Base-by-base conservation (phyloP, 2,329 filamentous ascomycete species). In the Botrytis galanthina region DNA sequence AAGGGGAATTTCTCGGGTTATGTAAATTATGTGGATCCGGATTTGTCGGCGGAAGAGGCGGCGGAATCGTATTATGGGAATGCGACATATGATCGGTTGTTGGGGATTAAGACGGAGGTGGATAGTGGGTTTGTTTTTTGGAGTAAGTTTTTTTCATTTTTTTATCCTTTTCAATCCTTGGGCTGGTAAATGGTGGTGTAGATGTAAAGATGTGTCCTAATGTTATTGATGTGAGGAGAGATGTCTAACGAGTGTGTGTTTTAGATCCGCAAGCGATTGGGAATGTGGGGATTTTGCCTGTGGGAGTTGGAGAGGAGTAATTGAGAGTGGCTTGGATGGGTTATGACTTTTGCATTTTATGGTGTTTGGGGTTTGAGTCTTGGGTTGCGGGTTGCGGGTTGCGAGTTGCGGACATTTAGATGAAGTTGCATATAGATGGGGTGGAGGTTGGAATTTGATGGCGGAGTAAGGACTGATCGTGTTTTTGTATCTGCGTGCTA, bases 11-110 rank as follows among this genome's bases (percentile, higher is more conserved):
- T 80, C 59, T 70, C 46, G 5, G 75, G 46, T 2, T 80, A 79
- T 72, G 59, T 77, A 4, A 80, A 80, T 70, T 80, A 79, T 70
- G 63, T 79, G 18, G 78, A 80, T 67, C 75, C 78, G 0, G 63
- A 73, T 39, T 62, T 78, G 51, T 72, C 35, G 5, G 60, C 75
- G 1, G 12, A 29, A 9, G 39, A 66, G 26, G 78, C 77, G 3
- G 74, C 74, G 9, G 46, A 63, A 32, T n/a, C 72, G 69, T 79
- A 80, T 70, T 79, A 78, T 74, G 77, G 77, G n/a, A 44, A 62
- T 10, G 46, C 42, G 14, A 76, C 78, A 61, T 78, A 76, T 59
- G 73, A 74, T 69, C 73, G 68, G 29, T 67, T 78, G 61, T 61
- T 78, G 44, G 68, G 54, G 12, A 74, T 80, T 29, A 79, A 79